Conservation (phyloP, 176 grass and related monocot genomes). For the Hordeum vulgare region MorexV3_pseudomolecules_assembly NC_058518.1:76654609-76655108, state of each 20-base stretch:
- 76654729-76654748: background rate
- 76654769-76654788: background rate
- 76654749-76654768: background rate
- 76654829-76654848: background rate
- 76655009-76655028: background rate
- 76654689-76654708: slow-evolving; percentile 49
- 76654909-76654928: background rate
- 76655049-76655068: background rate
- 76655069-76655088: background rate
- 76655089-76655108: too few relatives aligned
- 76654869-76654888: background rate
- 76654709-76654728: slow-evolving; percentile 73
- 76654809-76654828: background rate
- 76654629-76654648: slow-evolving; percentile 62
- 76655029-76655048: background rate
- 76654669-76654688: slow-evolving; percentile 64
- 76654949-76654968: background rate
- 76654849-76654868: slow-evolving; percentile 7
- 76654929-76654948: background rate
- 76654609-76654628: slow-evolving; percentile 63
- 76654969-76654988: background rate
- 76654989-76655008: background rate
- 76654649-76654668: slow-evolving; percentile 73
- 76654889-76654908: background rate
- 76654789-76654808: background rate